A percentile compares a stretch with the other conserved stretches of the same genome.
Evolutionary conservation across 1,284 basidiomycete genomes (phyloP).

Genomic region (Xerocomus amazonicus): DNA sequence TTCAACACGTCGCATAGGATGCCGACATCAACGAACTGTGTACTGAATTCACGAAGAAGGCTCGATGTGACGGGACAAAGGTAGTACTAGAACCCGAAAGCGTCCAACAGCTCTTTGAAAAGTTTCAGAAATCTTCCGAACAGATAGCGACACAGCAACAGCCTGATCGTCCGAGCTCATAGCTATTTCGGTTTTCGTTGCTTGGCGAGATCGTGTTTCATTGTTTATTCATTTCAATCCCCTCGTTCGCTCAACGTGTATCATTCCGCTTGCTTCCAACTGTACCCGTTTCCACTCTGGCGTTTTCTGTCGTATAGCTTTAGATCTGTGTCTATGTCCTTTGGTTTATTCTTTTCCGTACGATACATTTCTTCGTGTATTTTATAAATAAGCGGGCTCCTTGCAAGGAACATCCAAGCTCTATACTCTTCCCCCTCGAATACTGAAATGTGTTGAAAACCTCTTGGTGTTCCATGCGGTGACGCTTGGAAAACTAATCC

Average conservation of each 20-base stretch:
- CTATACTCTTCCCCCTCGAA: neutral
- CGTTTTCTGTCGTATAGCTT: neutral
- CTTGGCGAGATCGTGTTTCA: neutral
- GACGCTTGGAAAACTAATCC: too few relatives aligned
- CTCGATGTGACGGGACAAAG: conserved; percentile 75
- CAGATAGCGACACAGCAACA: conserved; percentile 7
- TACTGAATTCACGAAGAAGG: conserved; percentile 72
- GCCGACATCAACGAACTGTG: conserved; percentile 74
- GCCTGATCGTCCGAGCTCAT: conserved; percentile 15
- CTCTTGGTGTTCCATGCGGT: too few relatives aligned
- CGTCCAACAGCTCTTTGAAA: conserved; percentile 61
- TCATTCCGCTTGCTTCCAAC: too few relatives aligned
- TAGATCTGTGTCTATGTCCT: neutral
- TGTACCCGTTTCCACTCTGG: too few relatives aligned
- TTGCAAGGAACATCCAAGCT: neutral
- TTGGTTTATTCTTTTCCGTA: neutral
- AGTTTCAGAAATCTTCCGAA: conserved; percentile 35
- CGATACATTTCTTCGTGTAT: neutral
- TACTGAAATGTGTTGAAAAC: too few relatives aligned
- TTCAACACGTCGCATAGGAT: conserved; percentile 41
- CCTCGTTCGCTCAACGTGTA: neutral
- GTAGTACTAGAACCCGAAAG: conserved; percentile 71
- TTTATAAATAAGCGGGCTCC: neutral
- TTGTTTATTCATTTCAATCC: conserved; percentile 18
- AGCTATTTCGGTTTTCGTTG: neutral